Percentiles rank a stretch among this genome's conserved stretches.
phyloP scores from a whole-genome alignment of 139 green algal species.

The Chlamydomonas sp. region DNA sequence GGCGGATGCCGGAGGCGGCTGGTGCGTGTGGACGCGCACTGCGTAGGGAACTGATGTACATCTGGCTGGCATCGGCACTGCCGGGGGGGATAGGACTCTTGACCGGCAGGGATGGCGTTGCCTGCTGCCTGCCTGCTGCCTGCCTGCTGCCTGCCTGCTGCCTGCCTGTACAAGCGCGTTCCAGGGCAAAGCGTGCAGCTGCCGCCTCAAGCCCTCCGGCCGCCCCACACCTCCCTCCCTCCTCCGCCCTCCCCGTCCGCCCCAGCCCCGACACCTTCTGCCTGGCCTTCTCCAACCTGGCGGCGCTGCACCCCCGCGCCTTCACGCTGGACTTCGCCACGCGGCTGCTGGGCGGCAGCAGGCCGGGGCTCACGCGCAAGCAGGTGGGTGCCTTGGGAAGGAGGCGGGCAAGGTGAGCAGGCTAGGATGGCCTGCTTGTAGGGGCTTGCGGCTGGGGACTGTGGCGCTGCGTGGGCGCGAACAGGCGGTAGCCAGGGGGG shows the following conservation, averaged over 20 bases:
- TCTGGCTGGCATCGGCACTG: too few species aligned
- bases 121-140: too few species aligned
- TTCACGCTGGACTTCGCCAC: constrained; percentile 14
- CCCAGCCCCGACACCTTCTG: constrained; percentile 25
- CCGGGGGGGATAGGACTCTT: too few species aligned
- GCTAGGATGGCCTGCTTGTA: too few species aligned
- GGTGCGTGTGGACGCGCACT: too few species aligned
- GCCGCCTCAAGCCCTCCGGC: neutral
- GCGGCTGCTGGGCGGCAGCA: neutral
- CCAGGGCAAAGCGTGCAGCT: neutral
- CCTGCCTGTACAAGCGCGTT: neutral
- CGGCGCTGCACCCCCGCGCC: neutral
- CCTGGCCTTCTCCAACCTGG: constrained; percentile 27
- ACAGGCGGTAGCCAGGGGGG: too few species aligned
- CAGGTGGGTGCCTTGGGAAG: neutral
- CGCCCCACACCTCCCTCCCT: neutral
- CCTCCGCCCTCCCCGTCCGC: neutral
- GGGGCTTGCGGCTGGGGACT: neutral
- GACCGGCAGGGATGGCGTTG: too few species aligned
- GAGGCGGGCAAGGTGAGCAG: neutral
- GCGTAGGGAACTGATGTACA: too few species aligned
- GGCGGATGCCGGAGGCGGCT: too few species aligned
- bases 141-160: too few species aligned
- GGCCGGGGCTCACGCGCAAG: constrained; percentile 19
- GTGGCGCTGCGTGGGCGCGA: too few species aligned